Evolutionary conservation across 2,329 filamentous ascomycete genomes (phyloP).

Genomic region (Tolypocladium album): DNA sequence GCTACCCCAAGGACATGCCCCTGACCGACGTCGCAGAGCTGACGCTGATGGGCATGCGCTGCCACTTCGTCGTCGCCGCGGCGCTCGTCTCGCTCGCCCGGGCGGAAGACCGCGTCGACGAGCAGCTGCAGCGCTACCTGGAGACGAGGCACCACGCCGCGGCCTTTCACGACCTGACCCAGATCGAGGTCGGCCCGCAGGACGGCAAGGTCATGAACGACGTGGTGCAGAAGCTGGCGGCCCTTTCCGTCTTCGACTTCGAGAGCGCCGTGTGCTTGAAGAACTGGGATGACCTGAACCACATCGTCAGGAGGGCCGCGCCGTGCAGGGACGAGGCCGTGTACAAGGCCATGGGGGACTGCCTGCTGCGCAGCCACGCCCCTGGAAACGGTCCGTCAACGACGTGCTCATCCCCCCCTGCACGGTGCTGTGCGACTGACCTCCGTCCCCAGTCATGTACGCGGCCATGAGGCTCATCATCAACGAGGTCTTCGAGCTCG

Average conservation of each 20-base stretch:
- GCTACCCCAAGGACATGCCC: constrained; percentile 37
- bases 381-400: constrained; percentile 35
- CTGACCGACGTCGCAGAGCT: constrained; percentile 34
- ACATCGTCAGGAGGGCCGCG: constrained; percentile 44
- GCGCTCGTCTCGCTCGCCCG: constrained; percentile 41
- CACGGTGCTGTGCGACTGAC: background rate
- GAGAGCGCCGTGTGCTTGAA: constrained; percentile 60
- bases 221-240: constrained; percentile 50
- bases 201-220: constrained; percentile 37
- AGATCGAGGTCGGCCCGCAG: constrained; percentile 25
- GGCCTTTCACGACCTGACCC: constrained; percentile 40
- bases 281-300: constrained; percentile 54
- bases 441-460: constrained; percentile 30
- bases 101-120: constrained; percentile 35
- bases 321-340: constrained; percentile 31
- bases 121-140: constrained; percentile 50
- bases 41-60: constrained; percentile 52
- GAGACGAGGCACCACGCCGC: constrained; percentile 48
- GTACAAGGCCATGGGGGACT: constrained; percentile 57
- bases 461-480: constrained; percentile 55
- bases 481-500: constrained; percentile 51
- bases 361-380: constrained; percentile 42
- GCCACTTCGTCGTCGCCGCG: constrained; percentile 55
- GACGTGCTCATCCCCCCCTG: background rate
- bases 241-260: constrained; percentile 66